These are phyloP conservation scores for Scedosporium apiospermum DNA, from an alignment of 2,329 filamentous ascomycete genomes.

Conservation along the genomic window DNA sequence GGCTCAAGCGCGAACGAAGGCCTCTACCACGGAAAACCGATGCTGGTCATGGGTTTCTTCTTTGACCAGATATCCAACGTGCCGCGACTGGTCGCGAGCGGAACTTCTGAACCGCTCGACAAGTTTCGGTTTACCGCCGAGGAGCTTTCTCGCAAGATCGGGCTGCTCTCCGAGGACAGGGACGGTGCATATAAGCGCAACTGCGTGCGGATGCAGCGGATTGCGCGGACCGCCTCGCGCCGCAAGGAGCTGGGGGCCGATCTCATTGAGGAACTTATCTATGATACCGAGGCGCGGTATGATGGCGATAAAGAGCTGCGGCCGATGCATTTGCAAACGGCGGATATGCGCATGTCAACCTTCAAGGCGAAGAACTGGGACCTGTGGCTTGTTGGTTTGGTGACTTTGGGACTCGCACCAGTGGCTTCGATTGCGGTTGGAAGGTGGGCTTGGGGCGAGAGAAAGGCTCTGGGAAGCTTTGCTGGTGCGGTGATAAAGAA, in stretches of 20 bases:
- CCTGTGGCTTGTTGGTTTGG: constrained; percentile 10
- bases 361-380: constrained; percentile 31
- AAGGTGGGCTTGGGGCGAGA: too few relatives aligned
- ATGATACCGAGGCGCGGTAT: constrained; percentile 13
- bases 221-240: not conserved
- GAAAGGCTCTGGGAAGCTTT: too few relatives aligned
- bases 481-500: too few relatives aligned
- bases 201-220: not conserved
- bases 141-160: not conserved
- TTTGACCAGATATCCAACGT: constrained; percentile 28
- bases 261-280: not conserved
- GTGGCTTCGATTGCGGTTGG: too few relatives aligned
- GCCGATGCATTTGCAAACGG: constrained; percentile 33
- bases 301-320: constrained; percentile 12
- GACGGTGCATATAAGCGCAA: not conserved
- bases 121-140: not conserved
- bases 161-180: not conserved
- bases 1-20: constrained; percentile 15
- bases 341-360: constrained; percentile 28
- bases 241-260: not conserved
- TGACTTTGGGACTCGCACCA: too few relatives aligned
- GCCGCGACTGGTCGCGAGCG: not conserved
- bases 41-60: constrained; percentile 27
- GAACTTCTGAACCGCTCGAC: not conserved
- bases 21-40: constrained; percentile 21